These are phyloP conservation scores for Mycena rebaudengoi DNA, from an alignment of 768 basidiomycete species.

Conservation along the genomic window DNA sequence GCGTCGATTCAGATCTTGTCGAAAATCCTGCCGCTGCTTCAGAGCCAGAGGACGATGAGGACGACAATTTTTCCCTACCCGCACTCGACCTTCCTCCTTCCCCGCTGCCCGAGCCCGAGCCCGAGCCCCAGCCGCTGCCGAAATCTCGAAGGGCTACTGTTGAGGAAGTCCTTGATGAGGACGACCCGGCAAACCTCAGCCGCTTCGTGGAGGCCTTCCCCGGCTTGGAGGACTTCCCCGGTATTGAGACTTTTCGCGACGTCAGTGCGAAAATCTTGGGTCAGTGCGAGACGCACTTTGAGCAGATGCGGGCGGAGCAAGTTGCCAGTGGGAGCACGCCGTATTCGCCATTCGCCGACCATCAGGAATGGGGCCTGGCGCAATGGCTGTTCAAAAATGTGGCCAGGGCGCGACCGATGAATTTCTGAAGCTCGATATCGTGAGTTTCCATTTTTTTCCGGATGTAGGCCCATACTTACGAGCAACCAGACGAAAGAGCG, in stretches of 20 bases:
- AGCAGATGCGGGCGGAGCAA: constrained; percentile 2
- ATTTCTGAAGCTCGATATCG: constrained; percentile 5
- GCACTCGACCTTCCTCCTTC: neutral
- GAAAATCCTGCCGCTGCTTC: neutral
- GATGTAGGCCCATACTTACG: neutral
- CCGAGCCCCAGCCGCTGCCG: neutral
- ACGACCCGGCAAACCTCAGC: neutral
- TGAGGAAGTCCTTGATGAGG: neutral
- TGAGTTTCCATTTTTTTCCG: neutral
- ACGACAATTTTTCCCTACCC: neutral
- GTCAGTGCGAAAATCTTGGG: neutral
- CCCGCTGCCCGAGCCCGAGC: neutral
- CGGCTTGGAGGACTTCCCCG: neutral
- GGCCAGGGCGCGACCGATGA: constrained; percentile 8
- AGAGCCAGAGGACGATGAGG: neutral
- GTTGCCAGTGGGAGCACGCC: neutral
- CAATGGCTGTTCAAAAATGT: constrained; percentile 16
- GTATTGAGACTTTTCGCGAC: neutral
- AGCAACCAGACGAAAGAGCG: constrained; percentile 18
- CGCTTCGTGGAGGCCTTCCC: neutral
- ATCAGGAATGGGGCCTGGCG: constrained; percentile 19
- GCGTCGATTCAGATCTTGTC: neutral
- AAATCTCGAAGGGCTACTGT: neutral
- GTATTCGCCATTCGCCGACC: constrained; percentile 8
- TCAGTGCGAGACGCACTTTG: constrained; percentile 18